A percentile compares a stretch with the other conserved stretches of the same genome.
Conservation (phyloP, 2,329 filamentous ascomycete species). For the Alternaria burnsii region DNA sequence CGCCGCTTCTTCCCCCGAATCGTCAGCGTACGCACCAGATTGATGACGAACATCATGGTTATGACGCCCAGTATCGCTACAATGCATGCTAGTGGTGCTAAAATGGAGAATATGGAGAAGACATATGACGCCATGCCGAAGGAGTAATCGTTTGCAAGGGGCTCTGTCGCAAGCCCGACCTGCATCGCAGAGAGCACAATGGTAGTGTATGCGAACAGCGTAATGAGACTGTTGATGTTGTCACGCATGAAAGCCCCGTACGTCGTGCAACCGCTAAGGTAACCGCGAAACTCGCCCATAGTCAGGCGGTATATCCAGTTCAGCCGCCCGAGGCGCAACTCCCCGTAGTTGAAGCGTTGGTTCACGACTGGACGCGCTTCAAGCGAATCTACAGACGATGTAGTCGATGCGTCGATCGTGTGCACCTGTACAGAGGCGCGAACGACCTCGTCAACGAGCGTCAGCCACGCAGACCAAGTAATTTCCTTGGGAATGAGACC, state of each 20-base stretch:
- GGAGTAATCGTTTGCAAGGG: conserved; percentile 21
- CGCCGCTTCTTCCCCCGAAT: conserved; percentile 20
- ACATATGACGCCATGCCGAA: conserved; percentile 34
- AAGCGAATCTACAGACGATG: conserved; percentile 5
- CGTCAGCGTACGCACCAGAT: conserved; percentile 24
- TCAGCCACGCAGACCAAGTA: conserved; percentile 30
- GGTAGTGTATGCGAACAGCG: conserved; percentile 36
- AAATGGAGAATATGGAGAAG: conserved; percentile 34
- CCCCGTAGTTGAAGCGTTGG: conserved; percentile 36
- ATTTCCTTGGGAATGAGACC: conserved; percentile 30
- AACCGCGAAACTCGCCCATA: conserved; percentile 25
- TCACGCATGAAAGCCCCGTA: conserved; percentile 35
- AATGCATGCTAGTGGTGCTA: conserved; percentile 30
- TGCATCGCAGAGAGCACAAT: conserved; percentile 40
- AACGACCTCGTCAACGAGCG: conserved; percentile 22
- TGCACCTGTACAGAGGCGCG: conserved; percentile 5
- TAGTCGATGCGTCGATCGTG: conserved; percentile 3
- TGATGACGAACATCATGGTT: conserved; percentile 22
- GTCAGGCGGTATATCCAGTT: conserved; percentile 36
- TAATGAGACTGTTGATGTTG: conserved; percentile 35
- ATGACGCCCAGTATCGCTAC: conserved; percentile 21
- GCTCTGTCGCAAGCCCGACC: conserved; percentile 30
- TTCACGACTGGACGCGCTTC: conserved; percentile 24
- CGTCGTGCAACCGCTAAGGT: conserved; percentile 32
- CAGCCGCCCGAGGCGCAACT: conserved; percentile 35